Conservation (phyloP, 2,329 filamentous ascomycete genomes). For the Plectosphaerella sp. region DNA sequence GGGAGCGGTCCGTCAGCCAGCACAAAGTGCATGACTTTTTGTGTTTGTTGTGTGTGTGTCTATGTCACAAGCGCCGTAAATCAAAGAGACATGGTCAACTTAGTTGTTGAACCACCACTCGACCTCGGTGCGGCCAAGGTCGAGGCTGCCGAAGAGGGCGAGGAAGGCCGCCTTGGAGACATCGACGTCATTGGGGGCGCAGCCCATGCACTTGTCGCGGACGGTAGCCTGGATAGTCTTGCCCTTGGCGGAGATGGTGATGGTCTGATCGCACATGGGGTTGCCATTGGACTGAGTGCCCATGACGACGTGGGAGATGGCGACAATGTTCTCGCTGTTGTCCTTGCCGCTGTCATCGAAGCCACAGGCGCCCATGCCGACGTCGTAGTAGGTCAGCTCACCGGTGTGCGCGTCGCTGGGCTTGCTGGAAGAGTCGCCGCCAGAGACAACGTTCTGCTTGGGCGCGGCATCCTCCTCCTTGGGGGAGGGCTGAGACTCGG, state of each 20-base stretch:
- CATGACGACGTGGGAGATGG: slow-evolving; percentile 63
- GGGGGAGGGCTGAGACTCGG: slow-evolving; percentile 6
- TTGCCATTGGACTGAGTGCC: slow-evolving; percentile 60
- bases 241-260: slow-evolving; percentile 60
- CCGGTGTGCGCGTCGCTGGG: slow-evolving; percentile 40
- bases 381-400: slow-evolving; percentile 70
- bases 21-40: background rate
- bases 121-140: slow-evolving; percentile 34
- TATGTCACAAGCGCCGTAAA: background rate
- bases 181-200: slow-evolving; percentile 52
- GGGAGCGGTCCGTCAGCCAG: background rate
- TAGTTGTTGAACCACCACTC: slow-evolving; percentile 41
- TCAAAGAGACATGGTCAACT: slow-evolving; percentile 3
- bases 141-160: slow-evolving; percentile 44
- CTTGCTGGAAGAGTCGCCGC: slow-evolving; percentile 8
- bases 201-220: slow-evolving; percentile 74
- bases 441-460: slow-evolving; percentile 4
- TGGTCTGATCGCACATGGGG: slow-evolving; percentile 64
- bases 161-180: slow-evolving; percentile 52
- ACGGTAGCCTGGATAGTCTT: slow-evolving; percentile 54
- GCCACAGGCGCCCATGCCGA: slow-evolving; percentile 68
- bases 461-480: background rate
- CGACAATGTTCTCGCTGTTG: slow-evolving; percentile 57
- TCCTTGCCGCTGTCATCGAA: slow-evolving; percentile 54
- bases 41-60: background rate